These are phyloP conservation scores for Fusarium sp. DNA, from an alignment of 2,329 filamentous ascomycete species.

Conservation along the genomic window DNA sequence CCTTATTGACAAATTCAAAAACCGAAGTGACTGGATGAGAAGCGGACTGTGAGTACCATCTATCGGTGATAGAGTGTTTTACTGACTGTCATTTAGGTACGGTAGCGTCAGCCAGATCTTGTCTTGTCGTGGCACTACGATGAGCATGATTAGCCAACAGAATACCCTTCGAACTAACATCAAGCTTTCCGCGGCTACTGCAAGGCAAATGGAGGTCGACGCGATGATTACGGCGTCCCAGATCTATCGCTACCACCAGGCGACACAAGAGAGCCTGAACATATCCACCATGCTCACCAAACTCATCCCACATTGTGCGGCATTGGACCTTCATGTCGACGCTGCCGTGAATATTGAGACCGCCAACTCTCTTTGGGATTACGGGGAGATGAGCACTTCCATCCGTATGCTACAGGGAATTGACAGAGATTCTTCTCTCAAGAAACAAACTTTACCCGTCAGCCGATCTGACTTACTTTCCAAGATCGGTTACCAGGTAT, in stretches of 20 bases:
- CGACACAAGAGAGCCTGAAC: slow-evolving; percentile 87
- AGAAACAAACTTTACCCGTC: slow-evolving; percentile 76
- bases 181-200: slow-evolving; percentile 69
- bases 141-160: slow-evolving; percentile 82
- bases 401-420: slow-evolving; percentile 88
- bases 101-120: slow-evolving; percentile 83
- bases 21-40: slow-evolving; percentile 81
- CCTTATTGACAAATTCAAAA: slow-evolving; percentile 71
- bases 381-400: slow-evolving; percentile 88
- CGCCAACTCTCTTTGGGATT: slow-evolving; percentile 92
- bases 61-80: not conserved
- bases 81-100: slow-evolving; percentile 61
- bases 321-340: slow-evolving; percentile 80
- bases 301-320: slow-evolving; percentile 75
- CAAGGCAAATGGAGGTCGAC: slow-evolving; percentile 78
- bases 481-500: slow-evolving; percentile 88
- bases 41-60: slow-evolving; percentile 73
- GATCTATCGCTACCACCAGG: slow-evolving; percentile 82
- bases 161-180: slow-evolving; percentile 69
- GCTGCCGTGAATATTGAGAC: slow-evolving; percentile 83
- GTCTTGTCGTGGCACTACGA: slow-evolving; percentile 83
- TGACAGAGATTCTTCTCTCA: slow-evolving; percentile 67
- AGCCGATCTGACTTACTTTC: slow-evolving; percentile 84
- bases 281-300: slow-evolving; percentile 85
- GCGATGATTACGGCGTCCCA: slow-evolving; percentile 80